Evolutionary conservation across 768 basidiomycete genomes (phyloP).

Genomic region (Hygrocybe coccinea): DNA sequence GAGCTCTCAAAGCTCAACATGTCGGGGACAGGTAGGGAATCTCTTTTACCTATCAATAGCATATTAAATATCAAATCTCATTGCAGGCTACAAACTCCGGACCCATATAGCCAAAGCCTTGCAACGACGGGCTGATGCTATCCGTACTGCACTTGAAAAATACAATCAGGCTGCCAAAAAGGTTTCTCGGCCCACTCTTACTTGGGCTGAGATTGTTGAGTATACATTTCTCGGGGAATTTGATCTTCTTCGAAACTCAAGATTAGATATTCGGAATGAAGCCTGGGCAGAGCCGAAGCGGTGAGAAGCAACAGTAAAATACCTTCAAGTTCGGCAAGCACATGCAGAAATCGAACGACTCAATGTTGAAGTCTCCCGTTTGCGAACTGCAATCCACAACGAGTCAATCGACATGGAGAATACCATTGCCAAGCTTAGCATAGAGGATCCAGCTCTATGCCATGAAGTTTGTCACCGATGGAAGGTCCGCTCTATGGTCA

Average conservation of each 20-base stretch:
- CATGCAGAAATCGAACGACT: conserved; percentile 27
- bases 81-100: conserved; percentile 31
- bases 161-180: conserved; percentile 29
- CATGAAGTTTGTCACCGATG: not conserved
- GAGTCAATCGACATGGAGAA: conserved; percentile 10
- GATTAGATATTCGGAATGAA: conserved; percentile 23
- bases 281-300: conserved; percentile 26
- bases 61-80: conserved; percentile 4
- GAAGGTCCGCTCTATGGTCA: too few species aligned
- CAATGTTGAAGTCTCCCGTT: conserved; percentile 29
- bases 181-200: conserved; percentile 16
- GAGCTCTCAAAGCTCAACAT: conserved; percentile 20
- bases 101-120: conserved; percentile 34
- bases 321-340: conserved; percentile 27
- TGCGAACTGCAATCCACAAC: conserved; percentile 24
- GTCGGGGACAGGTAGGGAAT: conserved; percentile 18
- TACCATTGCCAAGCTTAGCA: not conserved
- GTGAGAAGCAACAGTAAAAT: conserved; percentile 22
- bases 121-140: conserved; percentile 26
- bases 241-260: conserved; percentile 28
- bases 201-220: conserved; percentile 19
- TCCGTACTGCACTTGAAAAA: conserved; percentile 24
- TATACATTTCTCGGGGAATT: conserved; percentile 28
- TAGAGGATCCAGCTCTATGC: not conserved
- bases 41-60: conserved; percentile 4